phyloP scores from a whole-genome alignment of 2,329 filamentous ascomycete genomes.

The Xylariaceae sp. region DNA sequence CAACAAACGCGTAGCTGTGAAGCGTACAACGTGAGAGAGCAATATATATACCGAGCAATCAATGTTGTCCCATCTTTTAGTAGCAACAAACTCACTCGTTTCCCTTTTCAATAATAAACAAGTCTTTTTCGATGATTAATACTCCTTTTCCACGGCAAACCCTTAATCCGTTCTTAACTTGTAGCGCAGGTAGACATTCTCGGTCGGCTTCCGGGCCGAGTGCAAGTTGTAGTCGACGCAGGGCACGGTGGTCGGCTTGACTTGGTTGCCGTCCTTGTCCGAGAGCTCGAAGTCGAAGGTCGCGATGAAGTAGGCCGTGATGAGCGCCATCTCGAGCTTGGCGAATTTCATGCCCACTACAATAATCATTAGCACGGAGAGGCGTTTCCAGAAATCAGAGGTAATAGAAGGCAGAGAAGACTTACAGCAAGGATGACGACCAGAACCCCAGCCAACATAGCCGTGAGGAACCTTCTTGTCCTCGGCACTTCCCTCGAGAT shows the following conservation, averaged over 20 bases:
- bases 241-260: slow-evolving; percentile 24
- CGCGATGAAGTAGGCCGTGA: slow-evolving; percentile 43
- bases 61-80: no score
- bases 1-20: no score
- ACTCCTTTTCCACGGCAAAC: no score
- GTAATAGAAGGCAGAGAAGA: not conserved
- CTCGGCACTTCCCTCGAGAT: slow-evolving; percentile 40
- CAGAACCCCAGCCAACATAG: slow-evolving; percentile 27
- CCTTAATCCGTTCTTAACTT: slow-evolving; percentile 18
- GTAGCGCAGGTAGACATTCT: slow-evolving; percentile 36
- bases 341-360: slow-evolving; percentile 38
- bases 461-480: slow-evolving; percentile 30
- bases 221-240: slow-evolving; percentile 35
- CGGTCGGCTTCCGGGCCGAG: slow-evolving; percentile 38
- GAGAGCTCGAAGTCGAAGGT: slow-evolving; percentile 40
- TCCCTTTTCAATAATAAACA: no score
- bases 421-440: slow-evolving; percentile 37
- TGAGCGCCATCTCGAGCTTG: slow-evolving; percentile 45
- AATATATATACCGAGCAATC: no score
- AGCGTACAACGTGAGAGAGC: no score
- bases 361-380: not conserved
- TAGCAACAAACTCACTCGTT: no score
- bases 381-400: no score
- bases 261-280: slow-evolving; percentile 34
- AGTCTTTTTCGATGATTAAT: no score